Evolutionary conservation across 352 stramenopile species (phyloP).

Genomic region (Albugo laibachii): DNA sequence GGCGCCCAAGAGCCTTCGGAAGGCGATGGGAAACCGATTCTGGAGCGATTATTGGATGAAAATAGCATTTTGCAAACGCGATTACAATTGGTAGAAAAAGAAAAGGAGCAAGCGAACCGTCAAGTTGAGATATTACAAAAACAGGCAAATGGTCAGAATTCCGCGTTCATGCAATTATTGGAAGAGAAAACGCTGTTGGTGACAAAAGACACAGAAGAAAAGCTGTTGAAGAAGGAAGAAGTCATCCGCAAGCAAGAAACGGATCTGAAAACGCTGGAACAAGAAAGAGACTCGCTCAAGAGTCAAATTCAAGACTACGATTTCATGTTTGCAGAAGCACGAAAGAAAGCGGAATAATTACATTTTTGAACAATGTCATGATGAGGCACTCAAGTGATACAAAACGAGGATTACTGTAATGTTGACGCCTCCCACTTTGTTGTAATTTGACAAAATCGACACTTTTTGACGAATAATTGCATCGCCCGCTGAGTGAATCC

Average conservation of each 20-base stretch:
- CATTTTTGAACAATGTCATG: background rate
- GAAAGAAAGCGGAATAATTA: slow-evolving; percentile 67
- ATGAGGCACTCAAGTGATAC: background rate
- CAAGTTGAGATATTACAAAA: slow-evolving; percentile 45
- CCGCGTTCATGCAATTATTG: slow-evolving; percentile 66
- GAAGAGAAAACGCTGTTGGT: slow-evolving; percentile 37
- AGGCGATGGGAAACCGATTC: slow-evolving; percentile 15
- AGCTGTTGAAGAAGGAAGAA: slow-evolving; percentile 16
- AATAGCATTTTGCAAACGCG: slow-evolving; percentile 27
- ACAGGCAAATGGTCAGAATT: slow-evolving; percentile 50
- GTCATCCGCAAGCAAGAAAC: slow-evolving; percentile 22
- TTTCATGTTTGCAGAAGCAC: slow-evolving; percentile 77
- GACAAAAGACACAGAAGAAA: background rate
- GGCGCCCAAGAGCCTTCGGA: slow-evolving; percentile 9
- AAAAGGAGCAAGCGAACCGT: slow-evolving; percentile 12
- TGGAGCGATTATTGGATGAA: slow-evolving; percentile 38
- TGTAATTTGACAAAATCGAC: no score
- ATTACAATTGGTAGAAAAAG: slow-evolving; percentile 14
- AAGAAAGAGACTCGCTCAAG: slow-evolving; percentile 50
- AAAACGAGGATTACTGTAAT: background rate
- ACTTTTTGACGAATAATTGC: background rate
- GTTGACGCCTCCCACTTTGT: no score
- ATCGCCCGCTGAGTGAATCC: background rate
- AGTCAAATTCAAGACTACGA: slow-evolving; percentile 74
- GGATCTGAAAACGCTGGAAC: slow-evolving; percentile 26